A percentile compares a stretch with the other conserved stretches of the same genome.
phyloP scores from a whole-genome alignment of 495 filamentous ascomycete species.

The Penicilliopsis zonata region DNA sequence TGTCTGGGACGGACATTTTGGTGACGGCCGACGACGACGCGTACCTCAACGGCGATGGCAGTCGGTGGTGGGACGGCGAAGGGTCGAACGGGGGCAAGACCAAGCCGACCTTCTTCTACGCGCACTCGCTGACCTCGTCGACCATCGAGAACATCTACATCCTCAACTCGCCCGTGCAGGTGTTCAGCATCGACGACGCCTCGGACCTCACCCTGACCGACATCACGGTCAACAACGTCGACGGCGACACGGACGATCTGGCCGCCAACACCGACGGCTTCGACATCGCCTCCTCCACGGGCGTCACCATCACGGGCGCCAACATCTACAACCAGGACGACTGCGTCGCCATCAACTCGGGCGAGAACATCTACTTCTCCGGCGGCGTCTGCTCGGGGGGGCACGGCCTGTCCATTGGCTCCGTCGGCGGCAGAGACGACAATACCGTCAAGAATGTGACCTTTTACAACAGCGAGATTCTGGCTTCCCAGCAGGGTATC shows the following conservation, averaged over 20 bases:
- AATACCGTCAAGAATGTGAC: constrained; percentile 47
- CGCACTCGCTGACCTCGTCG: constrained; percentile 30
- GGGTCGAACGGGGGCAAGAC: constrained; percentile 43
- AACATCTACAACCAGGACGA: constrained; percentile 52
- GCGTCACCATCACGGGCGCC: constrained; percentile 41
- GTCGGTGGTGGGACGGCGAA: constrained; percentile 40
- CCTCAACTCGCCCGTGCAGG: constrained; percentile 51
- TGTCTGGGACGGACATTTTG: constrained; percentile 32
- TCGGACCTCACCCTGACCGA: constrained; percentile 33
- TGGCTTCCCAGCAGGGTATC: constrained; percentile 44
- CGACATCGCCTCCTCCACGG: constrained; percentile 39
- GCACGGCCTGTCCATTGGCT: constrained; percentile 60
- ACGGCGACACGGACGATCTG: constrained; percentile 31
- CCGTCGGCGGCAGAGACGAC: constrained; percentile 46
- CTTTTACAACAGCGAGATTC: constrained; percentile 38
- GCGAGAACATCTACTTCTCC: constrained; percentile 44
- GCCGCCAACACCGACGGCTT: constrained; percentile 60
- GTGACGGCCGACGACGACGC: constrained; percentile 25
- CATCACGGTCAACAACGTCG: constrained; percentile 50
- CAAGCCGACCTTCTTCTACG: constrained; percentile 49
- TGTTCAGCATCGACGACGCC: constrained; percentile 43
- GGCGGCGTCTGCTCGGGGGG: constrained; percentile 44
- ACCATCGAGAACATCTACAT: constrained; percentile 32
- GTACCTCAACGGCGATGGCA: constrained; percentile 33
- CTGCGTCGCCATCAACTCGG: constrained; percentile 52